phyloP scores from a whole-genome alignment of 345 rosid species.

The Balakata baccata region DNA sequence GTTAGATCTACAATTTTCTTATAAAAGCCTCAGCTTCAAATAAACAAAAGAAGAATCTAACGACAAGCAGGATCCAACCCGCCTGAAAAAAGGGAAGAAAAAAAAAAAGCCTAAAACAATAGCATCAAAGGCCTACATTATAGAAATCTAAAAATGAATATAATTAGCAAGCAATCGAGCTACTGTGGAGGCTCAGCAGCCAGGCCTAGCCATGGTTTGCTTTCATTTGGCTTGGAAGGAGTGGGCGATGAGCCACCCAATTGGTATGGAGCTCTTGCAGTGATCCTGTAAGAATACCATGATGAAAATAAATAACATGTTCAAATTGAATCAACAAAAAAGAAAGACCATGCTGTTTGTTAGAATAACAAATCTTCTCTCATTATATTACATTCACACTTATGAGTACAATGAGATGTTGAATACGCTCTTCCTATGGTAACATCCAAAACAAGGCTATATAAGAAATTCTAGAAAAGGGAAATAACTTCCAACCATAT shows the following conservation, averaged over 20 bases:
- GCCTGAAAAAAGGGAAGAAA: slow-evolving; percentile 14
- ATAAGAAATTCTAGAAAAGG: not conserved
- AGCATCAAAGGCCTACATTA: not conserved
- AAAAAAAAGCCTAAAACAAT: slow-evolving; percentile 14
- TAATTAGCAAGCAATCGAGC: not conserved
- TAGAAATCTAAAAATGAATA: slow-evolving; percentile 6
- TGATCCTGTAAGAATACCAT: slow-evolving; percentile 41
- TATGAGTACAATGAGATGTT: not conserved
- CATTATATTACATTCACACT: not conserved
- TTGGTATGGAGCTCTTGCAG: slow-evolving; percentile 65
- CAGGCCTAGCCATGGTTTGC: slow-evolving; percentile 71
- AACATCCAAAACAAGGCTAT: not conserved
- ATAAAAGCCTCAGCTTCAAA: slow-evolving; percentile 15
- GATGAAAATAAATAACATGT: slow-evolving; percentile 1
- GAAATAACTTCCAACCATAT: not conserved
- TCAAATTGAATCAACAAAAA: not conserved
- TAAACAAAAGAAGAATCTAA: not conserved
- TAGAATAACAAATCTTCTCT: not conserved
- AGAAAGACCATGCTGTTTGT: not conserved
- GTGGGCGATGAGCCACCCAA: slow-evolving; percentile 23
- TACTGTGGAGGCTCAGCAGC: slow-evolving; percentile 46
- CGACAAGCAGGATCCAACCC: slow-evolving; percentile 17
- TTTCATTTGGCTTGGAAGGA: slow-evolving; percentile 40
- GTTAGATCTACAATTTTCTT: slow-evolving; percentile 22
- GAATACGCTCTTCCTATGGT: not conserved